These are phyloP conservation scores for Lunularia cruciata DNA, from an alignment of 225 moss, liverwort and hornwort species.

Conservation along the genomic window DNA sequence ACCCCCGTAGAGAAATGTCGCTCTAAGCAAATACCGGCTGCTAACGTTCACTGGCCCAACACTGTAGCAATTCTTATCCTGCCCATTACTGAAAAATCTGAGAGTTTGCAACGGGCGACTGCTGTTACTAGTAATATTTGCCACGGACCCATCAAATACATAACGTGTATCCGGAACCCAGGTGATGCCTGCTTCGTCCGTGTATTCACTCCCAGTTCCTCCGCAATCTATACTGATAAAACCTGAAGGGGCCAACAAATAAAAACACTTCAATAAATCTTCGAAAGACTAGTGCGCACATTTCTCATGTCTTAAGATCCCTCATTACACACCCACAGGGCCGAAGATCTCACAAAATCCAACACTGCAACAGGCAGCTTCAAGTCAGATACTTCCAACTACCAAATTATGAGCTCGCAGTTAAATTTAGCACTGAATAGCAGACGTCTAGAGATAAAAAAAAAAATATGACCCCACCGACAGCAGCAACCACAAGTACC, in stretches of 20 bases:
- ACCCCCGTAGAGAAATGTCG: conserved; percentile 43
- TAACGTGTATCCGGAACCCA: conserved; percentile 48
- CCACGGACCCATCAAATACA: conserved; percentile 24
- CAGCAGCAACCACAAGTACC: no score
- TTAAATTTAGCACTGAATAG: no score
- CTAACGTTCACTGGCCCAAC: conserved; percentile 40
- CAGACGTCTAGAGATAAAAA: no score
- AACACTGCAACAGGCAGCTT: no score
- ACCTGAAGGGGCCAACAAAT: conserved; percentile 25
- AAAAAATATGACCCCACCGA: no score
- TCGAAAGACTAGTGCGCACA: no score
- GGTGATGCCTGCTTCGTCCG: conserved; percentile 39
- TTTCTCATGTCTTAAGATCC: background rate
- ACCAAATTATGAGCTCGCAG: no score
- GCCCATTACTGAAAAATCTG: conserved; percentile 31
- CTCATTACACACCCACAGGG: no score
- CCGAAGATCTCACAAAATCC: no score
- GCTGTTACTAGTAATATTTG: conserved; percentile 5
- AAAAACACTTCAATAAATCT: no score
- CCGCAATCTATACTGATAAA: conserved; percentile 60
- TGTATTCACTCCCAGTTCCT: conserved; percentile 24
- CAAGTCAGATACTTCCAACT: no score
- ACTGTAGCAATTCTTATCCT: conserved; percentile 39
- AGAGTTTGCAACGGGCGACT: conserved; percentile 35
- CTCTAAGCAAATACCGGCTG: conserved; percentile 48